Percentiles rank a stretch among this genome's conserved stretches.
phyloP scores from a whole-genome alignment of 2,329 filamentous ascomycete species.

The Conoideocrella luteorostrata region DNA sequence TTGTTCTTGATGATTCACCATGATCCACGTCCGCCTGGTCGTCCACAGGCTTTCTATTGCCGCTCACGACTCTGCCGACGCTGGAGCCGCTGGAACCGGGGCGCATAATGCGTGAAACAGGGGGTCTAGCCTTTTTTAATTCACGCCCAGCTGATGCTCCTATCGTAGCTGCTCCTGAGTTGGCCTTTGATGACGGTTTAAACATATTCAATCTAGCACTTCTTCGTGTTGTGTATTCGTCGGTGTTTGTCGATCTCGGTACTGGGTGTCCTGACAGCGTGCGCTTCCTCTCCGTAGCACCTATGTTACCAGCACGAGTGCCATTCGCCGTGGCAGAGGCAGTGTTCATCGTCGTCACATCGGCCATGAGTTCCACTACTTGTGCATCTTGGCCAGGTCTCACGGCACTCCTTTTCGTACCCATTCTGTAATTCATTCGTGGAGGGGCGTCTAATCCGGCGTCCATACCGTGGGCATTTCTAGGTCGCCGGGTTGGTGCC shows the following conservation, averaged over 20 bases:
- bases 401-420: conserved; percentile 34
- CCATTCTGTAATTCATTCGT: conserved; percentile 55
- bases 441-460: conserved; percentile 52
- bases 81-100: conserved; percentile 59
- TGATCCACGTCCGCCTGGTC: conserved; percentile 64
- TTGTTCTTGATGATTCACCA: conserved; percentile 49
- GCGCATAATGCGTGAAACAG: conserved; percentile 59
- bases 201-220: conserved; percentile 67
- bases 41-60: conserved; percentile 71
- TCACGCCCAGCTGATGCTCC: conserved; percentile 59
- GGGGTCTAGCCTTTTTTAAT: conserved; percentile 77
- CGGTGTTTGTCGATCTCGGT: conserved; percentile 41
- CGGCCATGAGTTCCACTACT: conserved; percentile 32
- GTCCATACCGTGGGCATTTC: conserved; percentile 47
- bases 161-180: conserved; percentile 49
- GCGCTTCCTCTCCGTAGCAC: conserved; percentile 67
- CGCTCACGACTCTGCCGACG: conserved; percentile 82
- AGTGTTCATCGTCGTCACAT: conserved; percentile 30
- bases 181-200: conserved; percentile 62
- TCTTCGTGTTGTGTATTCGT: conserved; percentile 57
- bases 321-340: conserved; percentile 29
- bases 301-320: conserved; percentile 27
- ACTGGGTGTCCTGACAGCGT: conserved; percentile 82
- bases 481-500: conserved; percentile 46
- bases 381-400: conserved; percentile 27